Base-by-base conservation (phyloP, 352 stramenopile genomes). In the Thraustotheca clavata region DNA sequence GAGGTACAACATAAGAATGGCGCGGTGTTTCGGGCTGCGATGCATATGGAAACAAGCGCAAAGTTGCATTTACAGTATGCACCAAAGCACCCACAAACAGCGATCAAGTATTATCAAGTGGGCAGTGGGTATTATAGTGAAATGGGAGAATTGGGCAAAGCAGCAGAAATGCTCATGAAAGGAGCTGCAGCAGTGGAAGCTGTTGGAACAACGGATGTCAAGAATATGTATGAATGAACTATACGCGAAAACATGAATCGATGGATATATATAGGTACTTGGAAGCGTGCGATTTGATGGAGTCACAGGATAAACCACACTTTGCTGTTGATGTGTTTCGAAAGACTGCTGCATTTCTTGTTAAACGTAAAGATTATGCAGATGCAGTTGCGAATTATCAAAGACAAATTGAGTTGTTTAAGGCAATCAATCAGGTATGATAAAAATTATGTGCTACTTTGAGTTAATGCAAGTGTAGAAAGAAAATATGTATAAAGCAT, bases 131-230 rank as follows among this genome's bases (percentile, higher is more conserved):
- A 81, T 49, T 92, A 90, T 48, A 75, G 77, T 50, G 83, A 92
- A 66, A 92, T 89, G 81, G 80, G 83, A 32, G 83, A 92, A 70
- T 68, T 92, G 22, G 83, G 83, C 24, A 92, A 92, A 67, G 81
- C 80, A n/a, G 79, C 80, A 0, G 83, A 92, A 26, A 82, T 80
- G 18, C 70, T 92, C 3, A 54, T 89, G 24, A 92, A 90, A 52
- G 79, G 71, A 39, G 83, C 79, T 0, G 60, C 75, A 24, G 69
- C 68, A 9, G 79, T 75, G 39, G 79, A 87, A 41, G 75, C 79
- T 18, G 71, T 72, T 2, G 52, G 27, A 20, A 46, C 22, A 12
- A 68, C 74, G 24, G 73, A 84, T 59, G 69, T 86, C n/a, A 71
- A 77, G 49, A 69, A 74, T 24, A 71, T 92, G 26, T 62, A 62